These are phyloP conservation scores for Cystofilobasidium ferigula DNA, from an alignment of 768 basidiomycete species.

Conservation along the genomic window DNA sequence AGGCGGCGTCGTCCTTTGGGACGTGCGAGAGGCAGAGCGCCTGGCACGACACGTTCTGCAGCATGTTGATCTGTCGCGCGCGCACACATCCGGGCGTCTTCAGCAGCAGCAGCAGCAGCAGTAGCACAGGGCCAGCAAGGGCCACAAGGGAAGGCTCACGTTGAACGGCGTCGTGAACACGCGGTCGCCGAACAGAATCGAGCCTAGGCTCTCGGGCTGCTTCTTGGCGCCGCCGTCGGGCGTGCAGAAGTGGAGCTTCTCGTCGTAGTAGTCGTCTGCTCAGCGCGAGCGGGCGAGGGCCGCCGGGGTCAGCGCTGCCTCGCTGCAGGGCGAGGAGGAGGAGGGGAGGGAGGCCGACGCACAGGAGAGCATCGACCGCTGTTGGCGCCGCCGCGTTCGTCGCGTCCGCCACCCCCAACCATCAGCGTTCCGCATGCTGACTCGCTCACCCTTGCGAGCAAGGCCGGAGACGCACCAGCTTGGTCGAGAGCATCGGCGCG, in stretches of 20 bases:
- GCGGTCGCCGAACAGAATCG: slow-evolving; percentile 91
- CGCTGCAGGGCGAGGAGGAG: not conserved
- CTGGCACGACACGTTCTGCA: slow-evolving; percentile 60
- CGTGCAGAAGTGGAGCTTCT: slow-evolving; percentile 70
- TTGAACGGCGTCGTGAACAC: slow-evolving; percentile 85
- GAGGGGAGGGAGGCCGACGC: slow-evolving; percentile 29
- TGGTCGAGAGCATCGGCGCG: slow-evolving; percentile 44
- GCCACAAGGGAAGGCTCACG: slow-evolving; percentile 45
- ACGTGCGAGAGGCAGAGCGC: slow-evolving; percentile 58
- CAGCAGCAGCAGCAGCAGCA: not conserved
- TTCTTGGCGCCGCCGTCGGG: slow-evolving; percentile 53
- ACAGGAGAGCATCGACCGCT: slow-evolving; percentile 93
- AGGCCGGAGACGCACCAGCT: slow-evolving; percentile 46
- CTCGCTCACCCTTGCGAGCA: not conserved
- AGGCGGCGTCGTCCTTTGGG: slow-evolving; percentile 61
- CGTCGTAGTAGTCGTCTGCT: slow-evolving; percentile 92
- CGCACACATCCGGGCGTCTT: not conserved
- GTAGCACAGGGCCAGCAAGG: too few species aligned
- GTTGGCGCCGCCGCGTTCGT: not conserved
- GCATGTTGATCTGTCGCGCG: slow-evolving; percentile 60
- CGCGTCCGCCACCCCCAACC: not conserved
- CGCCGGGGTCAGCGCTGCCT: not conserved
- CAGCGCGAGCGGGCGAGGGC: too few species aligned
- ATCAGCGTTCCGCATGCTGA: slow-evolving; percentile 20
- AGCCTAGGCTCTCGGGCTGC: slow-evolving; percentile 71